Percentiles rank a stretch among this genome's conserved stretches.
Evolutionary conservation across 176 grass and related monocot genomes (phyloP).

Genomic region (Alopecurus myosuroides): DNA sequence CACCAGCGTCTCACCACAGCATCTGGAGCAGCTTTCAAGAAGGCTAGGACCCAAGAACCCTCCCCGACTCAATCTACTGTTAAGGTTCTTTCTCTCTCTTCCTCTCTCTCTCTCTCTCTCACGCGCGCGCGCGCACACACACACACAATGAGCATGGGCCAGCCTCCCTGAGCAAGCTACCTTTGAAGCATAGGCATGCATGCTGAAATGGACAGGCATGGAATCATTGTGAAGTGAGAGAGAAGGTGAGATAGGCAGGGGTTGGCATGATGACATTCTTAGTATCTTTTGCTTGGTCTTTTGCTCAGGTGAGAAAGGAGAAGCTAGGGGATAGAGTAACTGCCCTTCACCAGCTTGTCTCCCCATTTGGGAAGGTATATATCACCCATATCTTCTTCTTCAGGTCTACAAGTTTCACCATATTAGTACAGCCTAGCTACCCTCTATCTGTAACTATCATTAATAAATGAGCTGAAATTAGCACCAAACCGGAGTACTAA

Average conservation of each 20-base stretch:
- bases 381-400: not conserved
- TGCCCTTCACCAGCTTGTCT: slow-evolving; percentile 95
- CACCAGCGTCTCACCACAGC: slow-evolving; percentile 55
- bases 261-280: slow-evolving; percentile 38
- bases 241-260: slow-evolving; percentile 38
- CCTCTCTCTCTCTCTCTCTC: slow-evolving; percentile 39
- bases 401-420: not conserved
- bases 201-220: slow-evolving; percentile 41
- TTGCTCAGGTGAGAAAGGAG: slow-evolving; percentile 93
- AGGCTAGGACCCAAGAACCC: slow-evolving; percentile 78
- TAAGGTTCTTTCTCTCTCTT: slow-evolving; percentile 58
- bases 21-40: slow-evolving; percentile 89
- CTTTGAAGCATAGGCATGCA: slow-evolving; percentile 37
- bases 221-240: slow-evolving; percentile 42
- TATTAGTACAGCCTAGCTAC: not conserved
- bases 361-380: slow-evolving; percentile 96
- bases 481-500: not conserved
- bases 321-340: slow-evolving; percentile 99
- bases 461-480: not conserved
- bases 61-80: slow-evolving; percentile 66
- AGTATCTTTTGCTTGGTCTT: slow-evolving; percentile 38
- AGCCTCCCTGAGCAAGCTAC: slow-evolving; percentile 30
- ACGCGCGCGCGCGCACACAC: slow-evolving; percentile 27
- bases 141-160: slow-evolving; percentile 23
- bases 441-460: not conserved